phyloP scores from a whole-genome alignment of 2,329 filamentous ascomycete genomes.

The Xylariaceae sp. region DNA sequence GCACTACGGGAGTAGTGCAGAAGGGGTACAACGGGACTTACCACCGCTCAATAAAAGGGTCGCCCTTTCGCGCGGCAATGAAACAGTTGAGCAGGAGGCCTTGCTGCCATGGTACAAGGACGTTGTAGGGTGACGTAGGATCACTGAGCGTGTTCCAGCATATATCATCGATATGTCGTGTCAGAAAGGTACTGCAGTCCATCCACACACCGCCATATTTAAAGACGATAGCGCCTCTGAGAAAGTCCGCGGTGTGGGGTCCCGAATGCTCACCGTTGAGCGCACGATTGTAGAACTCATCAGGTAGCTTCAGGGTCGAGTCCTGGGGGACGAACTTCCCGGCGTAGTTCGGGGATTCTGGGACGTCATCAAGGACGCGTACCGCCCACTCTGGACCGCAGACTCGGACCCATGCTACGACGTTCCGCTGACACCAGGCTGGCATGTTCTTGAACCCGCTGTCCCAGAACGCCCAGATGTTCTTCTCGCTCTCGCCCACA shows the following conservation, averaged over 20 bases:
- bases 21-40: slow-evolving; percentile 4
- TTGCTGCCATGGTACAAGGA: slow-evolving; percentile 27
- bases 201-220: slow-evolving; percentile 38
- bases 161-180: slow-evolving; percentile 34
- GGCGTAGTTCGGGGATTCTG: slow-evolving; percentile 35
- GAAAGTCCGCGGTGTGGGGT: slow-evolving; percentile 39
- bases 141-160: slow-evolving; percentile 37
- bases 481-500: slow-evolving; percentile 34
- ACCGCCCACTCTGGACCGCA: slow-evolving; percentile 37
- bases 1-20: no score
- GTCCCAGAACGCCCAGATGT: slow-evolving; percentile 40
- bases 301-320: slow-evolving; percentile 19
- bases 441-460: slow-evolving; percentile 33
- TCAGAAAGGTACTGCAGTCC: slow-evolving; percentile 38
- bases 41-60: slow-evolving; percentile 37
- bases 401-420: slow-evolving; percentile 38
- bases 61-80: slow-evolving; percentile 34
- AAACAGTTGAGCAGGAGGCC: slow-evolving; percentile 35
- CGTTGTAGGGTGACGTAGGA: slow-evolving; percentile 28
- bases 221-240: slow-evolving; percentile 38
- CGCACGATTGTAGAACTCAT: slow-evolving; percentile 32
- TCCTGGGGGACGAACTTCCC: slow-evolving; percentile 31
- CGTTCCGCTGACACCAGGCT: slow-evolving; percentile 37
- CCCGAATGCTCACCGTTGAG: slow-evolving; percentile 39
- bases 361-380: slow-evolving; percentile 36